Percentiles rank a stretch among this genome's conserved stretches.
Evolutionary conservation across 208 protist species (phyloP).

Genomic region (Leishmania aethiopica): DNA sequence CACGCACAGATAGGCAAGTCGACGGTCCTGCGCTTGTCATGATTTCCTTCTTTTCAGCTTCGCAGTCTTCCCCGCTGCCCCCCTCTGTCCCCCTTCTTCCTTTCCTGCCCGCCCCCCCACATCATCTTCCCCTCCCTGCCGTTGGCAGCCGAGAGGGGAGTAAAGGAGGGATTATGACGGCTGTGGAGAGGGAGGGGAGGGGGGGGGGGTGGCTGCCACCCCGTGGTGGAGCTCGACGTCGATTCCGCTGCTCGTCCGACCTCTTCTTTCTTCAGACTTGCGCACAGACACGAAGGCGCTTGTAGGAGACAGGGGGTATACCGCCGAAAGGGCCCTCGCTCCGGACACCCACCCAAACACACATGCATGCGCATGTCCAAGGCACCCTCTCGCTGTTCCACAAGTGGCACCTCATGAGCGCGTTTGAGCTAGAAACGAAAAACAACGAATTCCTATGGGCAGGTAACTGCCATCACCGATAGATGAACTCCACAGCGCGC

Average conservation of each 20-base stretch:
- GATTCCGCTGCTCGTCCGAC: background rate
- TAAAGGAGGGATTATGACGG: too few relatives aligned
- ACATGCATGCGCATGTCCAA: background rate
- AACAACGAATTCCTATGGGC: background rate
- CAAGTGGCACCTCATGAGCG: background rate
- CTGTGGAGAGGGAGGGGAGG: background rate
- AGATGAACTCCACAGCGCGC: constrained; percentile 13
- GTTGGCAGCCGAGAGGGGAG: background rate
- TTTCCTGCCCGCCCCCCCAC: background rate
- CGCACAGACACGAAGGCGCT: background rate
- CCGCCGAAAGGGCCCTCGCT: background rate
- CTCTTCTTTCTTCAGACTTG: background rate
- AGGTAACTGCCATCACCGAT: background rate
- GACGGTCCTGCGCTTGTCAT: background rate
- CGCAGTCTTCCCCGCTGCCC: background rate
- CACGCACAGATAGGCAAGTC: background rate
- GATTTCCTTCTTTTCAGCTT: too few relatives aligned
- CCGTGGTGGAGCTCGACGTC: background rate
- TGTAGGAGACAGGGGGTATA: background rate
- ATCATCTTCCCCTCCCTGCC: background rate
- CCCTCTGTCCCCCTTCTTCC: background rate
- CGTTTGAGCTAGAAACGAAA: background rate
- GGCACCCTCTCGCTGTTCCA: background rate
- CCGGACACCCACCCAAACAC: background rate
- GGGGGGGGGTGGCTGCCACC: background rate